phyloP scores from a whole-genome alignment of 192 early-diverging fungal genomes.

The Chytriomyces sp. region DNA sequence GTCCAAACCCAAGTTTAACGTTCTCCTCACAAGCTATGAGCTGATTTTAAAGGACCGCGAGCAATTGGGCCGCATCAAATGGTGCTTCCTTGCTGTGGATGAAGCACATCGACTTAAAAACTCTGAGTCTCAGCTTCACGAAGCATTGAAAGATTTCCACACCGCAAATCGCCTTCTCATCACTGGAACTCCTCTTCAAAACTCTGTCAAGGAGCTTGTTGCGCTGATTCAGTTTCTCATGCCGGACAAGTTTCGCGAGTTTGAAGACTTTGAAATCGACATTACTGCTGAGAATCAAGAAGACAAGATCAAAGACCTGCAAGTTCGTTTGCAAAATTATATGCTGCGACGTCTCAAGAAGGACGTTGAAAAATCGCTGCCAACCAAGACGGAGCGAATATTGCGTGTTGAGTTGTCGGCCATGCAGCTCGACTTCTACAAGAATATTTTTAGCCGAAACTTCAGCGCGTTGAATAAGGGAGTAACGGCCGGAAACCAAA shows the following conservation, averaged over 20 bases:
- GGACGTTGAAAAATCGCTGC: conserved; percentile 97
- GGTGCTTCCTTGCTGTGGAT: conserved; percentile 94
- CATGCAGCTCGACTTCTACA: conserved; percentile 92
- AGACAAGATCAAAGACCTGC: conserved; percentile 83
- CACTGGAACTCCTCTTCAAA: conserved; percentile 99
- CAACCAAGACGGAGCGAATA: conserved; percentile 94
- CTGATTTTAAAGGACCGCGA: conserved; percentile 90
- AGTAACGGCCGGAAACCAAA: conserved; percentile 53
- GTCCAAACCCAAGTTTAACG: conserved; percentile 80
- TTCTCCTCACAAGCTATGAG: conserved; percentile 94
- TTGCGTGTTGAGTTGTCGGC: conserved; percentile 90
- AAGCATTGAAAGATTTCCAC: conserved; percentile 84
- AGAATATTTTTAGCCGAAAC: conserved; percentile 93
- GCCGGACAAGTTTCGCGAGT: conserved; percentile 75
- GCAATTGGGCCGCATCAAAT: conserved; percentile 79
- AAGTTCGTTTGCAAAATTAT: conserved; percentile 79
- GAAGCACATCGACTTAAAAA: conserved; percentile 99
- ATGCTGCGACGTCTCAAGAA: conserved; percentile 97
- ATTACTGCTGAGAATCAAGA: conserved; percentile 66
- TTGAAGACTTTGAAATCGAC: conserved; percentile 80
- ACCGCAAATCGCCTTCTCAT: conserved; percentile 92
- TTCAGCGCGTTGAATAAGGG: conserved; percentile 84
- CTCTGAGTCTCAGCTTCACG: conserved; percentile 90
- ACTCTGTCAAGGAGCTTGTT: conserved; percentile 92
- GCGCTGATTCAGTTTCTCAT: conserved; percentile 92